These are phyloP conservation scores for Corrigiola litoralis DNA, from an alignment of 179 eudicot species.

Conservation along the genomic window DNA sequence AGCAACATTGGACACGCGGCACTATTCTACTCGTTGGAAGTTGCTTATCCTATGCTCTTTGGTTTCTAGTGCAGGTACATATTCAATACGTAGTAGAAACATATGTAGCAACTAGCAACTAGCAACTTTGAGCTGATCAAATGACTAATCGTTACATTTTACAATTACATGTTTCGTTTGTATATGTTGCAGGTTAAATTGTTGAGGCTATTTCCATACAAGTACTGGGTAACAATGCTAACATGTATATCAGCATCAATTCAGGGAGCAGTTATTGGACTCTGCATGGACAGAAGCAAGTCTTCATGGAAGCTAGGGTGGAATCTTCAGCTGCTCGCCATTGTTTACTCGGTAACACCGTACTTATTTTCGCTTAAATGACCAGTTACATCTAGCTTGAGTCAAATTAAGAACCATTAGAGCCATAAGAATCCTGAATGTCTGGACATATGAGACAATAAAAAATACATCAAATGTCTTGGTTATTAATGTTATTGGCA, in stretches of 20 bases:
- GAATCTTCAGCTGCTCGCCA: not conserved
- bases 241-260: not conserved
- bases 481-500: too few species aligned
- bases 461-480: too few species aligned
- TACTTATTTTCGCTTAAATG: too few species aligned
- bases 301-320: not conserved
- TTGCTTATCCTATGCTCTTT: not conserved
- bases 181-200: not conserved
- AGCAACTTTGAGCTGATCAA: not conserved
- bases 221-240: not conserved
- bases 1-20: too few species aligned
- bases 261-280: conserved; percentile 1
- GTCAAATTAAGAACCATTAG: too few species aligned
- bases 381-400: too few species aligned
- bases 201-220: not conserved
- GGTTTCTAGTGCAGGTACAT: conserved; percentile 11
- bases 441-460: too few species aligned
- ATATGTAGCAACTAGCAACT: too few species aligned
- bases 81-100: too few species aligned
- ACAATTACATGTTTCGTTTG: not conserved
- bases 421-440: too few species aligned
- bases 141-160: not conserved
- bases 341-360: not conserved
- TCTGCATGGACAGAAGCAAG: not conserved
- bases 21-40: not conserved